Evolutionary conservation across 2,329 filamentous ascomycete species (phyloP).

Genomic region (Tolypocladium sp.): DNA sequence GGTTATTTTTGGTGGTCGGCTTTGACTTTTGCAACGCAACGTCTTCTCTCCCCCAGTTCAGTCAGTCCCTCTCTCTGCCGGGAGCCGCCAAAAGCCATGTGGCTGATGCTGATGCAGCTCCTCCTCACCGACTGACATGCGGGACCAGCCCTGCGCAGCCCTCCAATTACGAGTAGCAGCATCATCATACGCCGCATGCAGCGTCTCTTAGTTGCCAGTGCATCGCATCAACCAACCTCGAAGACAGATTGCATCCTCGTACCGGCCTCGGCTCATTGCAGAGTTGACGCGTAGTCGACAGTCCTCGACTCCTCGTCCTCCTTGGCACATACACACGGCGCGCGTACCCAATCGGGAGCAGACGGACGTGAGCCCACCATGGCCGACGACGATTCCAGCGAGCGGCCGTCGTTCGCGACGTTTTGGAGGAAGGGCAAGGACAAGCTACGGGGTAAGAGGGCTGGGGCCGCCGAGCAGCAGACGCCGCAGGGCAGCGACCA

Average conservation of each 20-base stretch:
- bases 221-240: too few species aligned
- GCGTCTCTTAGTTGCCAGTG: too few species aligned
- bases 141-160: background rate
- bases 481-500: background rate
- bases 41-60: too few species aligned
- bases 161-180: background rate
- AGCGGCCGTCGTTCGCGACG: conserved; percentile 35
- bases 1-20: too few species aligned
- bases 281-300: background rate
- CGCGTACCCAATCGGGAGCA: background rate
- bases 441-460: conserved; percentile 5
- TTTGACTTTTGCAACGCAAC: too few species aligned
- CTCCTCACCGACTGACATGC: background rate
- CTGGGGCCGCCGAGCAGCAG: background rate
- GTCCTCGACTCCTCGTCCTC: background rate
- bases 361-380: conserved; percentile 4
- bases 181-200: background rate
- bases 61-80: too few species aligned
- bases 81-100: too few species aligned
- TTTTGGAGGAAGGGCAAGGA: conserved; percentile 38
- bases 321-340: background rate
- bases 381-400: conserved; percentile 8
- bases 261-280: background rate
- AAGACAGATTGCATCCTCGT: too few species aligned
- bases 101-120: too few species aligned